Percentiles rank a stretch among this genome's conserved stretches.
These are phyloP conservation scores for Venturia effusa DNA, from an alignment of 2,329 filamentous ascomycete genomes.

Conservation along the genomic window DNA sequence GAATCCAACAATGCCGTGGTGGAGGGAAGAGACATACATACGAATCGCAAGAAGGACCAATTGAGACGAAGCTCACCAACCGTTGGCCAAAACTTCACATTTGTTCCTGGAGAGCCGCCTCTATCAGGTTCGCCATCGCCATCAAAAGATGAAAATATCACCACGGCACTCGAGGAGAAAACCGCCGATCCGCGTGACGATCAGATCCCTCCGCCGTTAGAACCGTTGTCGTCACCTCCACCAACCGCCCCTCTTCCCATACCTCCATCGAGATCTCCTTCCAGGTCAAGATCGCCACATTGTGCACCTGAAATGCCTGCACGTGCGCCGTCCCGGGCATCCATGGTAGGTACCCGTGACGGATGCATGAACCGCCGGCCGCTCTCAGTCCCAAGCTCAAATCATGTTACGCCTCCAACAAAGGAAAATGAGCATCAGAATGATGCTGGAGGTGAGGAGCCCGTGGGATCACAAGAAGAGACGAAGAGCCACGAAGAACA, in stretches of 20 bases:
- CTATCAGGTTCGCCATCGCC: neutral
- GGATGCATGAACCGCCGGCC: neutral
- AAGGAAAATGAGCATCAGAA: neutral
- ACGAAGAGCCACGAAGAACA: neutral
- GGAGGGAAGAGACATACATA: neutral
- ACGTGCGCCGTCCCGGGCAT: neutral
- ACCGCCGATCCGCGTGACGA: neutral
- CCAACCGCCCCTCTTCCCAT: constrained; percentile 6
- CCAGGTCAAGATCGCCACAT: constrained; percentile 2
- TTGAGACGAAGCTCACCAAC: constrained; percentile 12
- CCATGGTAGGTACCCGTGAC: neutral
- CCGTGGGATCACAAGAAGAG: neutral
- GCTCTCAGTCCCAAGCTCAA: neutral
- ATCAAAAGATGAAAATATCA: neutral
- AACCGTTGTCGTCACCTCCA: neutral
- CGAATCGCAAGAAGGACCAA: constrained; percentile 4
- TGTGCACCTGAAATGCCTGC: neutral
- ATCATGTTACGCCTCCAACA: neutral
- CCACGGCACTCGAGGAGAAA: neutral
- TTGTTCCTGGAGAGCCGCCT: constrained; percentile 7
- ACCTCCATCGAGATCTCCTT: constrained; percentile 5
- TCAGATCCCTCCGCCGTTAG: neutral
- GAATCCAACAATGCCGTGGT: neutral
- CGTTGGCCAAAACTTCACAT: constrained; percentile 11
- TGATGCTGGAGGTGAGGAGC: neutral